phyloP scores from a whole-genome alignment of 306 rosid genomes.

The Ziziphus jujuba region DNA sequence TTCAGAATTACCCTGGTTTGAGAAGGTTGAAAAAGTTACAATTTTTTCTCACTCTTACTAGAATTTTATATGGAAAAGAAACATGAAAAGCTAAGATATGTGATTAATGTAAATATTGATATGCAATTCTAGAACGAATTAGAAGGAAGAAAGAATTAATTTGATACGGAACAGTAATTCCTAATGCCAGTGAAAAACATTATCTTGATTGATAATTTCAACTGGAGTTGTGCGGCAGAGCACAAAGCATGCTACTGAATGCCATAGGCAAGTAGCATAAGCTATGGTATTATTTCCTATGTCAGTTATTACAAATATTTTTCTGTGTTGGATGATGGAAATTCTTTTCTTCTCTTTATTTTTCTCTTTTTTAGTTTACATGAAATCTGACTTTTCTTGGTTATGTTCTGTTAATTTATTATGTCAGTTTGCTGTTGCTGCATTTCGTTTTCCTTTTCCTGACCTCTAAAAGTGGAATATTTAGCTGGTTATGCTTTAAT shows the following conservation, averaged over 20 bases:
- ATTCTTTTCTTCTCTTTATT: background rate
- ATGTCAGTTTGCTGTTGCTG: constrained; percentile 7
- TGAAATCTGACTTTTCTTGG: background rate
- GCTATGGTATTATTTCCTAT: no score
- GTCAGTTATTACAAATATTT: no score
- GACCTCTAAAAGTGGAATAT: background rate
- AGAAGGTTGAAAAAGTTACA: background rate
- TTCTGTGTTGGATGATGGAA: no score
- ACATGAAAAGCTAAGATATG: background rate
- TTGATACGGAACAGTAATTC: background rate
- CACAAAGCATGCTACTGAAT: background rate
- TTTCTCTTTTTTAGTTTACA: no score
- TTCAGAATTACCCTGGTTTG: background rate
- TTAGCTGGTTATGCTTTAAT: background rate
- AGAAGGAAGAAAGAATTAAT: background rate
- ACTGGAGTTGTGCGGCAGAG: background rate
- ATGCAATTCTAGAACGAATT: background rate
- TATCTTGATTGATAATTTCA: background rate
- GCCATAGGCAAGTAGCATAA: no score
- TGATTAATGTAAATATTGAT: background rate
- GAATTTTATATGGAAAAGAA: background rate
- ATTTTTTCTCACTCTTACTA: background rate
- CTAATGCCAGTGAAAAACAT: no score
- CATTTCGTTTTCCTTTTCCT: background rate
- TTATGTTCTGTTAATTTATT: background rate